Percentiles rank a stretch among this genome's conserved stretches.
phyloP scores from a whole-genome alignment of 2,329 filamentous ascomycete genomes.

The Simplicillium aogashimaense region DNA sequence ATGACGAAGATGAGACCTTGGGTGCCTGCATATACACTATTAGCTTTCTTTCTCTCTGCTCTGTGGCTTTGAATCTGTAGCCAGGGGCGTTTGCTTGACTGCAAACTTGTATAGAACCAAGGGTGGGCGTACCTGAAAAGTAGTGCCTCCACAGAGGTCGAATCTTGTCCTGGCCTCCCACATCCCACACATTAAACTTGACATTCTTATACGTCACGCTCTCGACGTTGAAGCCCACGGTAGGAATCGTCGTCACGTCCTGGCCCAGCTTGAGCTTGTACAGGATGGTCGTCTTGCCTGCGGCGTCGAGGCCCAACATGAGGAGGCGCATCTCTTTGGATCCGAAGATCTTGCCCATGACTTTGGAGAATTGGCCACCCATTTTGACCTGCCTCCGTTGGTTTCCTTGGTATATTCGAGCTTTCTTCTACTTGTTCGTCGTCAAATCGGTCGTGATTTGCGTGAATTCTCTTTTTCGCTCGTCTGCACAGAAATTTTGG shows the following conservation, averaged over 20 bases:
- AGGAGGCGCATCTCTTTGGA: conserved; percentile 98
- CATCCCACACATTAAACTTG: conserved; percentile 99
- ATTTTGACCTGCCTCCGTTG: conserved; percentile 36
- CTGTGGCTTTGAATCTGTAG: too few relatives aligned
- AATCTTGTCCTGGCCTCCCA: conserved; percentile 98
- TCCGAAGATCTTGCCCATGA: conserved; percentile 98
- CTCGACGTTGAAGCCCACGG: conserved; percentile 98
- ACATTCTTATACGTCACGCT: conserved; percentile 99
- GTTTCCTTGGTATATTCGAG: too few relatives aligned
- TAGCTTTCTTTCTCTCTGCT: not conserved
- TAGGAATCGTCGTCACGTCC: conserved; percentile 96
- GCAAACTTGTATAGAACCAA: too few relatives aligned
- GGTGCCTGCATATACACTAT: conserved; percentile 56
- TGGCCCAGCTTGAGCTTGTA: conserved; percentile 99
- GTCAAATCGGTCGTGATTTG: too few relatives aligned
- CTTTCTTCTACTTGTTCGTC: too few relatives aligned
- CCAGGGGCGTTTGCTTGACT: too few relatives aligned
- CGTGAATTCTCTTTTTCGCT: too few relatives aligned
- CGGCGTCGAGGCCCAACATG: conserved; percentile 96
- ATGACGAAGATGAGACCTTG: conserved; percentile 98
- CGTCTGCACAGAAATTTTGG: too few relatives aligned
- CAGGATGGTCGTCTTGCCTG: conserved; percentile 97
- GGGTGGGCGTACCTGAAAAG: conserved; percentile 57
- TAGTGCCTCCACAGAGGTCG: conserved; percentile 96
- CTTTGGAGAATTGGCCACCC: conserved; percentile 89